Evolutionary conservation across 176 grass and related monocot species (phyloP).

Genomic region (Musa schizocarpa): DNA sequence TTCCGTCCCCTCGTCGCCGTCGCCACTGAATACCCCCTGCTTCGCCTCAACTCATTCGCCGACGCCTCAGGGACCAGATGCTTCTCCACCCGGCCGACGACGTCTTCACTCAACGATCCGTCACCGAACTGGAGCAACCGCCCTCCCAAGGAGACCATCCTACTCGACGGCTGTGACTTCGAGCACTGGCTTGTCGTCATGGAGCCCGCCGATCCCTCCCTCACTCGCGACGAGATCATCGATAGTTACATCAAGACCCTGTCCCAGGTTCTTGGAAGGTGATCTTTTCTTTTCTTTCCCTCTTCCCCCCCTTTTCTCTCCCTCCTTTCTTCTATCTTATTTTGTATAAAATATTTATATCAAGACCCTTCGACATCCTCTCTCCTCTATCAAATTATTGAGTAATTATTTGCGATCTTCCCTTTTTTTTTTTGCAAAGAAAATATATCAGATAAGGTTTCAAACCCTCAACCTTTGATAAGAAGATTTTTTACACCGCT

Average conservation of each 20-base stretch:
- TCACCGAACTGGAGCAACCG: slow-evolving; percentile 72
- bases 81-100: slow-evolving; percentile 47
- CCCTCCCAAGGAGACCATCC: slow-evolving; percentile 75
- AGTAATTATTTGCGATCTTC: too few species aligned
- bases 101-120: slow-evolving; percentile 56
- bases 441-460: too few species aligned
- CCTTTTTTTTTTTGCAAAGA: too few species aligned
- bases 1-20: slow-evolving; percentile 21
- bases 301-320: neutral
- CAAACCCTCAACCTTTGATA: too few species aligned
- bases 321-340: too few species aligned
- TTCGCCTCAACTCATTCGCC: neutral
- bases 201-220: slow-evolving; percentile 59
- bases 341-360: too few species aligned
- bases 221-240: slow-evolving; percentile 73
- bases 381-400: too few species aligned
- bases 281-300: neutral
- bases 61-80: neutral
- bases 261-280: slow-evolving; percentile 63
- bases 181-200: slow-evolving; percentile 88
- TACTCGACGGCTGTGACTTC: slow-evolving; percentile 79
- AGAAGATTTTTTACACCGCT: too few species aligned
- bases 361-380: too few species aligned
- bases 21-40: neutral
- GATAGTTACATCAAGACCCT: slow-evolving; percentile 83